phyloP scores from a whole-genome alignment of 345 rosid genomes.

The Gossypium herbaceum region DNA sequence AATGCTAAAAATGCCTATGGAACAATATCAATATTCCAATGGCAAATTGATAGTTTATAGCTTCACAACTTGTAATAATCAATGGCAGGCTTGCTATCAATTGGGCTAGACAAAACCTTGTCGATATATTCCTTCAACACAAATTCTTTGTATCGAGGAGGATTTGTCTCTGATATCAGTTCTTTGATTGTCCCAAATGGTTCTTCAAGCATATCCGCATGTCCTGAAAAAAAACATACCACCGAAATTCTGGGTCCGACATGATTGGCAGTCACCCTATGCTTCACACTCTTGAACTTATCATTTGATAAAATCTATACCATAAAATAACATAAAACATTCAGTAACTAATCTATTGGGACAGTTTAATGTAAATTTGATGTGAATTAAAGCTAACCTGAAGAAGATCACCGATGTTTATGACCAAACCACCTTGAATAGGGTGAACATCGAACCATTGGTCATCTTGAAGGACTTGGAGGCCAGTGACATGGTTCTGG shows the following conservation, averaged over 20 bases:
- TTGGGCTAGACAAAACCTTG: not conserved
- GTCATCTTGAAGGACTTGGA: slow-evolving; percentile 9
- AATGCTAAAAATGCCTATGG: not conserved
- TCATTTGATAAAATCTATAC: slow-evolving; percentile 23
- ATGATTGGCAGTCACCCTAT: slow-evolving; percentile 14
- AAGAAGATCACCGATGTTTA: slow-evolving; percentile 16
- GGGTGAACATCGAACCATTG: slow-evolving; percentile 19
- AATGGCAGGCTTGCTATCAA: not conserved
- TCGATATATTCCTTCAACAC: slow-evolving; percentile 4
- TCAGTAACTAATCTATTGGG: not conserved
- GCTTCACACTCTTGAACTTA: slow-evolving; percentile 21
- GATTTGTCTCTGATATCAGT: slow-evolving; percentile 20
- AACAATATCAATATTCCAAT: not conserved
- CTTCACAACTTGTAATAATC: slow-evolving; percentile 4
- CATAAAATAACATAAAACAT: not conserved
- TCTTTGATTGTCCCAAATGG: slow-evolving; percentile 16
- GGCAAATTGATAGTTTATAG: not conserved
- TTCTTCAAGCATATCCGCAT: not conserved
- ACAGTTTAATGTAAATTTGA: not conserved
- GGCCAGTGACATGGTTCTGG: not conserved
- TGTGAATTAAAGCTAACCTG: slow-evolving; percentile 10
- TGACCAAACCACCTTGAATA: not conserved
- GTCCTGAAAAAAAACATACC: not conserved
- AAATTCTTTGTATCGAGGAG: slow-evolving; percentile 16
- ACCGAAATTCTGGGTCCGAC: slow-evolving; percentile 22